Base-by-base conservation (phyloP, 768 basidiomycete species). In the Boletus huronensis region DNA sequence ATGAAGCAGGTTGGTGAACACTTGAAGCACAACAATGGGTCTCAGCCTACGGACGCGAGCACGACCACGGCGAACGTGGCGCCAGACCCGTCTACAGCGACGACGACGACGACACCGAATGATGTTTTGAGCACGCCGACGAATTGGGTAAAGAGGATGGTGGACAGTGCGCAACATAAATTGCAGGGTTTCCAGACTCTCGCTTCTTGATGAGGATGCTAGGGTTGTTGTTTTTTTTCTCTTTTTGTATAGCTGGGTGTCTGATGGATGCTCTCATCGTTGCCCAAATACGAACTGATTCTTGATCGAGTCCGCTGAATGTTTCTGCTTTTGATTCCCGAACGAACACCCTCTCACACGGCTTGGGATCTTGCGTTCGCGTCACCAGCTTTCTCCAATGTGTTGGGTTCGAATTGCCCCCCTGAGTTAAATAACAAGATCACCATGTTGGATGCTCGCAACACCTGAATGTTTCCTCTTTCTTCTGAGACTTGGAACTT, bases 71-170 rank as follows among this genome's bases (percentile, higher is more conserved):
- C 29, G 19, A 29, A 19, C 14, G n/a, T 5, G 14, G 16, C 11
- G 23, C 28, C 47, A 9, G 45, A 54, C 23, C 2, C 48, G 9
- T 25, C 48, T 14, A 35, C 53, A 4, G 14, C n/a, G 25, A 3
- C 46, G 6, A n/a, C 39, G 4, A 52, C 38, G 5, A 41, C 44
- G n/a, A n/a, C n/a, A 5, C 26, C 48, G 10, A 45, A 23, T 4
- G 54, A 60, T n/a, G 50, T 16, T 0, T n/a, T 57, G 14, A 47
- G 21, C 38, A 32, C 35, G 3, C 36, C 62, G 13, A 59, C 53
- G 11, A 63, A 25, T 31, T 64, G 62, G 62, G 62, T 55, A n/a
- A 60, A 58, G 45, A 47, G 44, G 26, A 58, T 63, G 52, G 41
- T 35, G 48, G 43, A 46, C 6, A 44, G 4, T 5, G 58, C 45